These are phyloP conservation scores for Stylosanthes scabra DNA, from an alignment of 331 rosid species.

Conservation along the genomic window DNA sequence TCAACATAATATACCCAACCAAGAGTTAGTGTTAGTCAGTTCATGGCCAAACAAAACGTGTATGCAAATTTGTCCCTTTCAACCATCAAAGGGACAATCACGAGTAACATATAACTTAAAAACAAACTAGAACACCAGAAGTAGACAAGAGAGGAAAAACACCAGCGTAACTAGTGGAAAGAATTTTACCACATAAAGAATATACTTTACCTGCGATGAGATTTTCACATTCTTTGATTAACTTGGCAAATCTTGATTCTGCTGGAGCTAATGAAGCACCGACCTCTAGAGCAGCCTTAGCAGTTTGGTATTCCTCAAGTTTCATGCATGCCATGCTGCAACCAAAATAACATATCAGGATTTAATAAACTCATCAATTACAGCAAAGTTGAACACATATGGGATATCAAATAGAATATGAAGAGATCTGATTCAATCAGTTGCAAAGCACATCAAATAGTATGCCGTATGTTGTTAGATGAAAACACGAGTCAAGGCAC, in stretches of 20 bases:
- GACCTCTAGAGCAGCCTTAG: constrained; percentile 72
- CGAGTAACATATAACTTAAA: background rate
- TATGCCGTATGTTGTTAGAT: background rate
- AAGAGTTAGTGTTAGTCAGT: constrained; percentile 32
- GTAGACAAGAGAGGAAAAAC: background rate
- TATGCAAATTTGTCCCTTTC: constrained; percentile 6
- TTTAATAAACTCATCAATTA: constrained; percentile 12
- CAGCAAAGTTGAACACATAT: background rate
- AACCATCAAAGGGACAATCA: constrained; percentile 15
- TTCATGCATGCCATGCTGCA: constrained; percentile 77
- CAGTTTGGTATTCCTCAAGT: constrained; percentile 88
- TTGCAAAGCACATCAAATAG: background rate
- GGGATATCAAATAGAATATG: constrained; percentile 4
- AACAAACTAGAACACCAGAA: background rate
- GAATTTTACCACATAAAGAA: constrained; percentile 18
- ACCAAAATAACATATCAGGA: constrained; percentile 15
- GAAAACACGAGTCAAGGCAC: background rate
- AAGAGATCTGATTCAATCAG: constrained; percentile 6
- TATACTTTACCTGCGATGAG: constrained; percentile 62
- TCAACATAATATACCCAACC: constrained; percentile 43
- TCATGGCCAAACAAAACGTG: constrained; percentile 14
- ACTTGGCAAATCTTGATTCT: constrained; percentile 53
- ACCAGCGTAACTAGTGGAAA: constrained; percentile 2
- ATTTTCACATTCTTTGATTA: constrained; percentile 71
- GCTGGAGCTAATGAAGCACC: constrained; percentile 65